phyloP scores from a whole-genome alignment of 148 eudicot genomes.

The Beta vulgaris region DNA sequence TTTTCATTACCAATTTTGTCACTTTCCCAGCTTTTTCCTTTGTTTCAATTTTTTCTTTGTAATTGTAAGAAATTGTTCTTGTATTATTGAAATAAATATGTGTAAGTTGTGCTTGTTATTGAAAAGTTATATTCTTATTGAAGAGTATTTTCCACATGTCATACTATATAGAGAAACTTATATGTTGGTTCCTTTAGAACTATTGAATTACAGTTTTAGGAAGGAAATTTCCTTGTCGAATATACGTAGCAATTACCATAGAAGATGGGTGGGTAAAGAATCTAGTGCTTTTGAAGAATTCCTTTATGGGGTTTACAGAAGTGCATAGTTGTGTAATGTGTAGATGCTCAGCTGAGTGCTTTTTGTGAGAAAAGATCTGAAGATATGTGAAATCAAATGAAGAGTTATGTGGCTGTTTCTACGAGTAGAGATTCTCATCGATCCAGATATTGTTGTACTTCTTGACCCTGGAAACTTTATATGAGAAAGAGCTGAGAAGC shows the following conservation, averaged over 20 bases:
- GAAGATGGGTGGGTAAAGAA: constrained; percentile 15
- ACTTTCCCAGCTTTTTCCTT: background rate
- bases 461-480: constrained; percentile 11
- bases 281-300: constrained; percentile 11
- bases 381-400: background rate
- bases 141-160: background rate
- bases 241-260: constrained; percentile 9
- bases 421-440: constrained; percentile 4
- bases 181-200: background rate
- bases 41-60: no score
- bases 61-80: no score
- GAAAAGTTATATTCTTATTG: background rate
- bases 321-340: constrained; percentile 4
- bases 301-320: constrained; percentile 2
- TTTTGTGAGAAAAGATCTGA: background rate
- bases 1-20: constrained; percentile 1
- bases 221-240: constrained; percentile 12
- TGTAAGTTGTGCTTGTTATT: constrained; percentile 3
- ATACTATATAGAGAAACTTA: background rate
- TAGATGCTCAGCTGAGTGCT: constrained; percentile 17
- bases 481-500: constrained; percentile 4
- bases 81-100: background rate
- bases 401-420: constrained; percentile 14
- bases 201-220: constrained; percentile 10
- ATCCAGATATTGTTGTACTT: background rate